Evolutionary conservation across 2,329 filamentous ascomycete genomes (phyloP).

Genomic region (Ophiosphaerella narmari): DNA sequence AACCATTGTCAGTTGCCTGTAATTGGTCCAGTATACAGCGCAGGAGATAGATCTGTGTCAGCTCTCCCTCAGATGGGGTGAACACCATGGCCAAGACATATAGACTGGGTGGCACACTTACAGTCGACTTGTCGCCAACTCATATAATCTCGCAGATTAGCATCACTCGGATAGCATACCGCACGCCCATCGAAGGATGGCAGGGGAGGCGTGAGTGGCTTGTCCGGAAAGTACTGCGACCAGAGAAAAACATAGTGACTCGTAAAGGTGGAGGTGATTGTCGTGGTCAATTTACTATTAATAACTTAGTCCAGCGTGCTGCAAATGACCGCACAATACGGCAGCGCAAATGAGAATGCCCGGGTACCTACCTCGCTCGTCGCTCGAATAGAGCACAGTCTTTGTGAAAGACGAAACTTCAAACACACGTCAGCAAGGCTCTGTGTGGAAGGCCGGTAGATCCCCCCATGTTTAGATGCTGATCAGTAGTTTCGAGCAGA

Average conservation of each 20-base stretch:
- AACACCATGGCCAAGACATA: background rate
- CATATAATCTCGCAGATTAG: slow-evolving; percentile 90
- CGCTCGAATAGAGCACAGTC: slow-evolving; percentile 82
- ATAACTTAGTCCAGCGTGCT: slow-evolving; percentile 18
- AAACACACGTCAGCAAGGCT: slow-evolving; percentile 44
- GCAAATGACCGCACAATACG: background rate
- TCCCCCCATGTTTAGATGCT: slow-evolving; percentile 2
- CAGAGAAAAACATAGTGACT: slow-evolving; percentile 86
- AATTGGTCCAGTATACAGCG: slow-evolving; percentile 1
- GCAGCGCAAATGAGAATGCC: slow-evolving; percentile 9
- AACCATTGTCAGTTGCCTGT: slow-evolving; percentile 6
- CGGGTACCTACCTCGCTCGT: slow-evolving; percentile 72
- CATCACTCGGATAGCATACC: slow-evolving; percentile 82
- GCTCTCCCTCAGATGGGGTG: background rate
- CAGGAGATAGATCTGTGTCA: slow-evolving; percentile 1
- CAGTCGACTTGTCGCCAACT: slow-evolving; percentile 97
- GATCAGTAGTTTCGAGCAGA: slow-evolving; percentile 2
- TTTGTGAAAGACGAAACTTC: slow-evolving; percentile 87
- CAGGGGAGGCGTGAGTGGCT: slow-evolving; percentile 70
- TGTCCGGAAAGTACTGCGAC: slow-evolving; percentile 74
- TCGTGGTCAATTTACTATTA: slow-evolving; percentile 83
- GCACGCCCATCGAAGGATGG: slow-evolving; percentile 93
- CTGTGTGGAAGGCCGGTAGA: slow-evolving; percentile 15
- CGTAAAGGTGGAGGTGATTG: slow-evolving; percentile 90
- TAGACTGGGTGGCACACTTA: slow-evolving; percentile 51